Conservation (phyloP, 768 basidiomycete species). For the Thelephora ganbajun region DNA sequence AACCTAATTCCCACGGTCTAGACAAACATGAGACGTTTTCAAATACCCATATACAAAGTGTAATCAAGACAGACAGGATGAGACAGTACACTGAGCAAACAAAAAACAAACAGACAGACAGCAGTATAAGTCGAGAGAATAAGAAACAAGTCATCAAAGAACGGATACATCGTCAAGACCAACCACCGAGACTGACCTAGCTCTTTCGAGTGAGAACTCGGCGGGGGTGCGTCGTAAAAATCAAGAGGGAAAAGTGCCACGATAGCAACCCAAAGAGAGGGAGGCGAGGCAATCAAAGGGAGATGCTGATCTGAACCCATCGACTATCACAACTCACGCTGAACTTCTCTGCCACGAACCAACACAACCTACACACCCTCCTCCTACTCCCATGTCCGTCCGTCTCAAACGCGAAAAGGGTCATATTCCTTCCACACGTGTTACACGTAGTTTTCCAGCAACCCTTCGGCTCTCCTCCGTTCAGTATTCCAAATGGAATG, state of each 20-base stretch:
- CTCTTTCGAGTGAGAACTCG: too few species aligned
- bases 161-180: not conserved
- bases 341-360: not conserved
- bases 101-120: too few species aligned
- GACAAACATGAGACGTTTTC: too few species aligned
- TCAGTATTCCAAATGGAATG: not conserved
- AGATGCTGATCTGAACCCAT: not conserved
- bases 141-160: not conserved
- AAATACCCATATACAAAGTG: not conserved
- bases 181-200: too few species aligned
- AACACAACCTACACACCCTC: not conserved
- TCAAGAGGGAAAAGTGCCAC: too few species aligned
- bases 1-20: too few species aligned
- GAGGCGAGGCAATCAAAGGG: too few species aligned
- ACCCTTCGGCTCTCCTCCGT: not conserved
- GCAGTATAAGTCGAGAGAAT: not conserved
- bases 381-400: not conserved
- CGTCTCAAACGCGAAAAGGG: not conserved
- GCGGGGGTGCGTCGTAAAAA: too few species aligned
- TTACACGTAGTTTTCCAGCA: not conserved
- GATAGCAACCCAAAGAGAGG: not conserved
- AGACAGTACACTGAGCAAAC: too few species aligned
- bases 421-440: not conserved
- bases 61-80: not conserved
- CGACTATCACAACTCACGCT: not conserved